phyloP scores from a whole-genome alignment of 2,329 filamentous ascomycete species.

The Albophoma yamanashiensis region DNA sequence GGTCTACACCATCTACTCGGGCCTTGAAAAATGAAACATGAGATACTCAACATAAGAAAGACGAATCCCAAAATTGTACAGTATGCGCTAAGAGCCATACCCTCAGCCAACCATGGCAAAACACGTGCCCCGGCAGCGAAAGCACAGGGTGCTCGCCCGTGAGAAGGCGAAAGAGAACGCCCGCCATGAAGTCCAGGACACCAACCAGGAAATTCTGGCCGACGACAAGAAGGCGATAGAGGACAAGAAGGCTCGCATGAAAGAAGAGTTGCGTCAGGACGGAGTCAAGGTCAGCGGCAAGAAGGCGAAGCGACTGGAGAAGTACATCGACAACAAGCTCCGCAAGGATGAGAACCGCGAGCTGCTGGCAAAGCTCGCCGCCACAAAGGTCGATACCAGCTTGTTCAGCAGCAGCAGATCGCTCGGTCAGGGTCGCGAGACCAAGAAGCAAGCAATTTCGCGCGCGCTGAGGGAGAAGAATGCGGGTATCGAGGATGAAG shows the following conservation, averaged over 20 bases:
- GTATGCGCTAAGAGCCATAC: neutral
- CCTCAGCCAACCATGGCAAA: constrained; percentile 31
- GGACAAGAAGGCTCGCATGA: constrained; percentile 43
- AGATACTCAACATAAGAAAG: neutral
- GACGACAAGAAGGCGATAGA: constrained; percentile 38
- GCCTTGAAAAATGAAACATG: neutral
- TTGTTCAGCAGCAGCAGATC: constrained; percentile 68
- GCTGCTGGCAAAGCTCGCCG: constrained; percentile 72
- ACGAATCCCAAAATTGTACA: neutral
- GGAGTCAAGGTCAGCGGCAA: constrained; percentile 49
- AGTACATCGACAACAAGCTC: constrained; percentile 78
- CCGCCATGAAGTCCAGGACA: constrained; percentile 25
- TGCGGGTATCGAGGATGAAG: constrained; percentile 49
- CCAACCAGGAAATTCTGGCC: constrained; percentile 24
- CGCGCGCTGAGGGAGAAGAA: constrained; percentile 53
- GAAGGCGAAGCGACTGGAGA: constrained; percentile 56
- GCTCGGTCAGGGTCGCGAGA: constrained; percentile 62
- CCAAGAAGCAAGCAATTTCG: constrained; percentile 56
- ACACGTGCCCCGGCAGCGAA: constrained; percentile 54
- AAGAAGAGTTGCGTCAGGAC: constrained; percentile 39
- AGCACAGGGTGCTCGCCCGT: constrained; percentile 59
- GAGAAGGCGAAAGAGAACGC: constrained; percentile 37
- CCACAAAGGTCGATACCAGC: constrained; percentile 70
- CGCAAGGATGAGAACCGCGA: constrained; percentile 86
- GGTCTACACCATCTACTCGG: neutral